Conservation (phyloP, 805 yeast species). For the Hanseniaspora lachancei region DNA sequence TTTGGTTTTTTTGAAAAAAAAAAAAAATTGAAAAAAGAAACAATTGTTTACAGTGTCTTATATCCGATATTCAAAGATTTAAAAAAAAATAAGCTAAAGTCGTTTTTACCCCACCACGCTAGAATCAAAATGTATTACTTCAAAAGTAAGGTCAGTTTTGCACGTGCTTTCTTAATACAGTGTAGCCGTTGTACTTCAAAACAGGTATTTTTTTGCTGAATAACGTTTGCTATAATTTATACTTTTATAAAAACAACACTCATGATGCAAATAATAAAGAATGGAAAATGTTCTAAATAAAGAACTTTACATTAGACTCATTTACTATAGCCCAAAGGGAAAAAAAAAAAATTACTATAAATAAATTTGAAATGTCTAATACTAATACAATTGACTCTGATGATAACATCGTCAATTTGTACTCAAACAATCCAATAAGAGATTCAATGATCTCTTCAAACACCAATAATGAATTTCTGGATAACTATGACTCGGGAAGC, state of each 20-base stretch:
- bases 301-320: too few relatives aligned
- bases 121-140: too few relatives aligned
- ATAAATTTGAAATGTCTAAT: background rate
- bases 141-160: too few relatives aligned
- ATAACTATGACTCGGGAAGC: background rate
- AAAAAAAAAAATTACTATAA: background rate
- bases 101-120: too few relatives aligned
- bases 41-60: too few relatives aligned
- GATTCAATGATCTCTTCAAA: background rate
- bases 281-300: too few relatives aligned
- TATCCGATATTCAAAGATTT: too few relatives aligned
- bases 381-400: slow-evolving; percentile 1
- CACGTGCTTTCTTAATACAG: too few relatives aligned
- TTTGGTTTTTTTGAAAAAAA: background rate
- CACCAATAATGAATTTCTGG: background rate
- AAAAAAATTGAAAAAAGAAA: background rate
- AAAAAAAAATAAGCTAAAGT: too few relatives aligned
- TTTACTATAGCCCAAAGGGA: background rate
- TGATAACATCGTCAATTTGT: background rate
- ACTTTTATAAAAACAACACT: background rate
- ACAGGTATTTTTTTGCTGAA: background rate
- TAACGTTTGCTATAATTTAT: background rate
- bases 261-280: background rate
- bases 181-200: too few relatives aligned
- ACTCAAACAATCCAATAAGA: background rate